Conservation (phyloP, 2,329 filamentous ascomycete genomes). For the Dichotomopilus funicola region DNA sequence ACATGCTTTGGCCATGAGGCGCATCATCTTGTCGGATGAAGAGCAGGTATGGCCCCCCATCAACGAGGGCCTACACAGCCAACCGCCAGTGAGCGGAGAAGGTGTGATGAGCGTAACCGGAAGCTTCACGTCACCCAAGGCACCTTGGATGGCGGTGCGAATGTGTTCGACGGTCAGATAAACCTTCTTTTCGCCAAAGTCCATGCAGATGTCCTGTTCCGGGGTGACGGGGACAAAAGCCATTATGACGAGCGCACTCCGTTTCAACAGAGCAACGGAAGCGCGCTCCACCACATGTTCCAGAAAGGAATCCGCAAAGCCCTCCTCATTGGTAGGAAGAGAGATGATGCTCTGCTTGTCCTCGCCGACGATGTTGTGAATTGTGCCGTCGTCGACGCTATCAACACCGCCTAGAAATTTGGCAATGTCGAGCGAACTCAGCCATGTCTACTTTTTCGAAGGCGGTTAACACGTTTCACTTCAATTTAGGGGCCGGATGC, state of each 20-base stretch:
- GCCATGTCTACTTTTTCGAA: constrained; percentile 12
- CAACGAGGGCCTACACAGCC: constrained; percentile 19
- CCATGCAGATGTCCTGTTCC: constrained; percentile 19
- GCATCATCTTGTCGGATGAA: not conserved
- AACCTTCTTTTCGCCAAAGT: constrained; percentile 8
- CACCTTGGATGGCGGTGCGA: constrained; percentile 8
- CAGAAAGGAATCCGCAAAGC: constrained; percentile 1
- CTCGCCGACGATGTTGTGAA: not conserved
- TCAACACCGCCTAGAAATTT: constrained; percentile 4
- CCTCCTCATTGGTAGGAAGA: not conserved
- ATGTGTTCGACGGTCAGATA: constrained; percentile 14
- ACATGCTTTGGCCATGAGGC: constrained; percentile 15
- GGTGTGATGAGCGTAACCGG: constrained; percentile 16
- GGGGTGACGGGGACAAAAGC: constrained; percentile 19
- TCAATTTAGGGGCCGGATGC: too few relatives aligned
- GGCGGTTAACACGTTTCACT: too few relatives aligned
- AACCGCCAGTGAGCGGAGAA: constrained; percentile 21
- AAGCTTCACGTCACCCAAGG: constrained; percentile 8
- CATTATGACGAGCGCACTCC: constrained; percentile 15
- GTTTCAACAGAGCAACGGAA: constrained; percentile 2
- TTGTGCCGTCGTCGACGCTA: not conserved
- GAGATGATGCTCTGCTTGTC: constrained; percentile 1
- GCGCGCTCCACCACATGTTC: constrained; percentile 7
- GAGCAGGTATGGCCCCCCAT: not conserved
- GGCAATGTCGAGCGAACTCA: constrained; percentile 13